A percentile compares a stretch with the other conserved stretches of the same genome.
These are phyloP conservation scores for Parathielavia hyrcaniae DNA, from an alignment of 495 filamentous ascomycete genomes.

Conservation along the genomic window DNA sequence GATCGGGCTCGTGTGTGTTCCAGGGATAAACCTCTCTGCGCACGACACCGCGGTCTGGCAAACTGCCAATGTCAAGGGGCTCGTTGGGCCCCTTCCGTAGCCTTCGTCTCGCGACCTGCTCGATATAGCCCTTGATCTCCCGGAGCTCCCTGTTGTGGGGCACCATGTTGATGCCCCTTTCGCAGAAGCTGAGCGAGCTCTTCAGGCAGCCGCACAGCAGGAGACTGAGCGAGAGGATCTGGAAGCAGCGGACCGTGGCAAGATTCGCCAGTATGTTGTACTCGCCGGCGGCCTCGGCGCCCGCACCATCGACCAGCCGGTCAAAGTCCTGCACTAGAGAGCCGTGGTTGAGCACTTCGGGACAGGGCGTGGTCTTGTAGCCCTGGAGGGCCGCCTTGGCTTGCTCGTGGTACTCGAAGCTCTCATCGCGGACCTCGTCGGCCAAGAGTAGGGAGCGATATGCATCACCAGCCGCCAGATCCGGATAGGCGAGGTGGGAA, in stretches of 20 bases:
- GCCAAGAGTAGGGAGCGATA: constrained; percentile 80
- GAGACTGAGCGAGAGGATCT: constrained; percentile 54
- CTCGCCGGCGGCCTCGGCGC: constrained; percentile 28
- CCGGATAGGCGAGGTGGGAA: constrained; percentile 72
- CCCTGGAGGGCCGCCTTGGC: constrained; percentile 41
- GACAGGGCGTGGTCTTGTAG: constrained; percentile 28
- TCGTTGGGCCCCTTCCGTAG: constrained; percentile 36
- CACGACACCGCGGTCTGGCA: constrained; percentile 68
- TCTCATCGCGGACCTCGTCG: constrained; percentile 69
- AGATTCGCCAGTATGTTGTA: constrained; percentile 34
- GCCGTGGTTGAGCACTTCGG: constrained; percentile 40
- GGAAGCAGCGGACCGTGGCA: constrained; percentile 48
- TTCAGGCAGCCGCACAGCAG: constrained; percentile 62
- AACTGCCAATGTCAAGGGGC: constrained; percentile 44
- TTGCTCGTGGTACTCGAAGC: constrained; percentile 58
- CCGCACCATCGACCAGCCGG: constrained; percentile 33
- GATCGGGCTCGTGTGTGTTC: constrained; percentile 84
- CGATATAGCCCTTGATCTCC: constrained; percentile 43
- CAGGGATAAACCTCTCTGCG: constrained; percentile 89
- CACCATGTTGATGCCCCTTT: constrained; percentile 42
- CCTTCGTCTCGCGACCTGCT: constrained; percentile 41
- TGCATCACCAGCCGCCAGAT: constrained; percentile 82
- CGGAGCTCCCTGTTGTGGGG: constrained; percentile 45
- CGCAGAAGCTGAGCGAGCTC: constrained; percentile 61
- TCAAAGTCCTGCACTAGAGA: constrained; percentile 35